A percentile compares a stretch with the other conserved stretches of the same genome.
phyloP scores from a whole-genome alignment of 352 stramenopile genomes.

The Pythium apleroticum region DNA sequence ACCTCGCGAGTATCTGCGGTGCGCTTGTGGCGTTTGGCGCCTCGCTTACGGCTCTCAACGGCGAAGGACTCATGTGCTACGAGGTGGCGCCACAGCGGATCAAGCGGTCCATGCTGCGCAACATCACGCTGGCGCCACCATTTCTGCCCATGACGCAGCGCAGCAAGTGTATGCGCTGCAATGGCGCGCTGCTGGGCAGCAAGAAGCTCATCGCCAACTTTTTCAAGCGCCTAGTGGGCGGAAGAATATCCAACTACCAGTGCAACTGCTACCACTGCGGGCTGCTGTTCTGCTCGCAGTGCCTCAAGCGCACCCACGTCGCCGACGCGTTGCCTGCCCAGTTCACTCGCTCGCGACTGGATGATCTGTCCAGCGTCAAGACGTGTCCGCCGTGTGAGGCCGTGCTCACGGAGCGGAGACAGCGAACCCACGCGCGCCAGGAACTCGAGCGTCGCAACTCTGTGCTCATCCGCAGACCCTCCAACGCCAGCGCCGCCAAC shows the following conservation, averaged over 20 bases:
- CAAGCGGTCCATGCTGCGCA: slow-evolving; percentile 69
- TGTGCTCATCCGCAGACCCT: slow-evolving; percentile 35
- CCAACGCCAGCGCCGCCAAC: neutral
- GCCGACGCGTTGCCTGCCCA: slow-evolving; percentile 39
- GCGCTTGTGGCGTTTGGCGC: slow-evolving; percentile 65
- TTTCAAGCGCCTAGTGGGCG: slow-evolving; percentile 53
- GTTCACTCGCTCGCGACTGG: slow-evolving; percentile 58
- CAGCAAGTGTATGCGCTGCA: slow-evolving; percentile 78
- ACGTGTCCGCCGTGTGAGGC: slow-evolving; percentile 65
- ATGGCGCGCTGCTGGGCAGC: slow-evolving; percentile 40
- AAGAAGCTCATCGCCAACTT: slow-evolving; percentile 57
- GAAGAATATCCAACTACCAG: slow-evolving; percentile 44
- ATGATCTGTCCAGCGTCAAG: slow-evolving; percentile 52
- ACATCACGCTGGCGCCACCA: slow-evolving; percentile 44
- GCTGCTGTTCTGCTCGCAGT: slow-evolving; percentile 70
- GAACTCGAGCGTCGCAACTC: slow-evolving; percentile 54
- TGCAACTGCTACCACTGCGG: slow-evolving; percentile 86
- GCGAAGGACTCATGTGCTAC: slow-evolving; percentile 75
- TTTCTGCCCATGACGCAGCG: slow-evolving; percentile 55
- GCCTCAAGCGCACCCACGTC: slow-evolving; percentile 49
- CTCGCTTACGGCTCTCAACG: slow-evolving; percentile 61
- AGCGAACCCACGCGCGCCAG: slow-evolving; percentile 50
- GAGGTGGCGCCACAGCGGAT: slow-evolving; percentile 65
- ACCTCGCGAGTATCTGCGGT: slow-evolving; percentile 55
- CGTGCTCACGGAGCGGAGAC: slow-evolving; percentile 55